Evolutionary conservation across 2,329 filamentous ascomycete genomes (phyloP), one percentile per base, ranked within the genome.

Genomic region (Pseudocercospora pini-densiflorae): DNA sequence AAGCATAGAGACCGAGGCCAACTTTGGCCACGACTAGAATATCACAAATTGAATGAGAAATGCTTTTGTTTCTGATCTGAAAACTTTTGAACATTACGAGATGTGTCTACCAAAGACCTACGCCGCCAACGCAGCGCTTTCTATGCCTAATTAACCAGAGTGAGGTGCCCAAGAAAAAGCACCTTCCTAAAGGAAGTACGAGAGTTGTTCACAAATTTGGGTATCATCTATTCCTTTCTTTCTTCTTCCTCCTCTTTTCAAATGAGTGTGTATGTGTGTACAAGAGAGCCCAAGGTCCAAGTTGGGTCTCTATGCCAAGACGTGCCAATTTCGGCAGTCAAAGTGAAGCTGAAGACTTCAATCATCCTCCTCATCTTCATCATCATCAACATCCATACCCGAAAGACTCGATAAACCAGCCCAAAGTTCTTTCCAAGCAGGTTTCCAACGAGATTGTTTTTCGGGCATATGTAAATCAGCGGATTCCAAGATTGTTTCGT

Each of bases 351-450:
- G 2, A 24, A 21, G 45, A 31, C 10, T 43, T 45, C 29, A 55
- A n/a, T 59, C 33, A 27, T 59, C 53, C 0, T 57, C 29, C n/a
- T 54, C 51, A 61, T 68, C 65, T 53, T 66, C 70, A 7, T 73
- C 71, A 14, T 73, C 70, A 23, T 71, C 70, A 27, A 71, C 71
- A 45, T 73, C 73, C 65, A 78, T 73, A 16, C 77, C 77, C 16
- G 76, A 76, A 55, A 78, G 70, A 58, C 71, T 72, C 16, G 70
- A 65, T 60, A 78, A 59, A 23, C 74, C 72, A 23, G 73, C 71
- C 73, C 77, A 79, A 6, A 79, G 71, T 63, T 79, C 77, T 59
- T 72, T 72, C 74, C 76, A 77, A 5, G 77, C 75, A n/a, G 72
- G 74, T 62, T 72, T 76, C 55, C 55, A 58, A 24, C 55, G 16